A percentile compares a stretch with the other conserved stretches of the same genome.
Evolutionary conservation across 1,284 basidiomycete genomes (phyloP).

Genomic region (Fomitiporia mediterranea): DNA sequence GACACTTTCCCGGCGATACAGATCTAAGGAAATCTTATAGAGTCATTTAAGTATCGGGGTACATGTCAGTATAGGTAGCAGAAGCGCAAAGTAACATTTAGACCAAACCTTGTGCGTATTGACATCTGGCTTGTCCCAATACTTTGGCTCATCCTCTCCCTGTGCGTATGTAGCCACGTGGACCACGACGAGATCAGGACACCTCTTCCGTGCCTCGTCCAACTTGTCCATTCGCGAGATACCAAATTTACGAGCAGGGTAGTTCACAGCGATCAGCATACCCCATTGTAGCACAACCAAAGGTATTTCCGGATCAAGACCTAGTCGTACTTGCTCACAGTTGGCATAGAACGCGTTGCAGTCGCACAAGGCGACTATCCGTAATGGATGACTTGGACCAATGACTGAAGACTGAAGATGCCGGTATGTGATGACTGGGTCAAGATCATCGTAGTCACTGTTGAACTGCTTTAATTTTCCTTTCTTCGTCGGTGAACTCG

Average conservation of each 20-base stretch:
- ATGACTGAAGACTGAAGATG: constrained; percentile 61
- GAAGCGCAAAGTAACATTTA: background rate
- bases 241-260: constrained; percentile 86
- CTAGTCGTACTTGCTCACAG: constrained; percentile 84
- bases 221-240: constrained; percentile 82
- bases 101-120: constrained; percentile 82
- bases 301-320: constrained; percentile 68
- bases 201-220: constrained; percentile 79
- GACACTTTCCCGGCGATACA: constrained; percentile 86
- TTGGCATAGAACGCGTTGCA: constrained; percentile 92
- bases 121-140: constrained; percentile 84
- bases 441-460: constrained; percentile 52
- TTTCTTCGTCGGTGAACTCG: constrained; percentile 36
- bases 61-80: too few species aligned
- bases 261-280: constrained; percentile 89
- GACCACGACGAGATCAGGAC: constrained; percentile 80
- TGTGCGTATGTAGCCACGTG: constrained; percentile 96
- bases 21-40: constrained; percentile 84
- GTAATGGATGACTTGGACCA: constrained; percentile 64
- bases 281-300: constrained; percentile 95
- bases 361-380: constrained; percentile 87
- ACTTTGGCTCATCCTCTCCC: constrained; percentile 83
- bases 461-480: constrained; percentile 33
- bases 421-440: constrained; percentile 66
- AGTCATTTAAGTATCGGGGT: constrained; percentile 15